Evolutionary conservation across 257 asterid genomes (phyloP).

Genomic region (Lycium barbarum): DNA sequence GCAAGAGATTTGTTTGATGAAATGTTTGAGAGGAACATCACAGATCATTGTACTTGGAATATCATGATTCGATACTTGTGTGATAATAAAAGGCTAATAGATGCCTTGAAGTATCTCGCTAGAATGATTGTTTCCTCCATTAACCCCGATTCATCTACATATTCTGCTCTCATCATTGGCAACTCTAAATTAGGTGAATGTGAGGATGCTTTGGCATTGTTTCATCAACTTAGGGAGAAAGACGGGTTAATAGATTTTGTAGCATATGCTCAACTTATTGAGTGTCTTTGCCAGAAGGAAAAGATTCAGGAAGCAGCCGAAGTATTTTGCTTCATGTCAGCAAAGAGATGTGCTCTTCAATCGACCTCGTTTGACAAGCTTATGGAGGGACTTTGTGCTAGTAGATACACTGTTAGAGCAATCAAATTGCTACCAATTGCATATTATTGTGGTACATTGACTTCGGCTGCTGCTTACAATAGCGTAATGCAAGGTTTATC

Average conservation of each 20-base stretch:
- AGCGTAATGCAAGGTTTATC: constrained; percentile 59
- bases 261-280: constrained; percentile 61
- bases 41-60: constrained; percentile 71
- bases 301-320: constrained; percentile 56
- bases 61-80: constrained; percentile 58
- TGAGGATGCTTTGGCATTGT: constrained; percentile 57
- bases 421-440: constrained; percentile 52
- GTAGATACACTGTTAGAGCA: constrained; percentile 50
- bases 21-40: constrained; percentile 50
- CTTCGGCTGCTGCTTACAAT: constrained; percentile 47
- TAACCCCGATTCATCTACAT: constrained; percentile 56
- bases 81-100: constrained; percentile 48
- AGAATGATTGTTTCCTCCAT: constrained; percentile 66
- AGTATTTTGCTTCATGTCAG: constrained; percentile 65
- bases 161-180: constrained; percentile 72
- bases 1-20: constrained; percentile 56
- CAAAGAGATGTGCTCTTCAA: constrained; percentile 47
- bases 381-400: constrained; percentile 53
- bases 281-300: constrained; percentile 55
- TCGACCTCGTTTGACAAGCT: constrained; percentile 52
- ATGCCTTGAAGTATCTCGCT: constrained; percentile 64
- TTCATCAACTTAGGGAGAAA: constrained; percentile 45
- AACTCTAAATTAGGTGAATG: constrained; percentile 56
- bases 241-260: constrained; percentile 60
- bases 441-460: constrained; percentile 38